Conservation (phyloP, 2,329 filamentous ascomycete species). For the Neofusicoccum cordaticola region DNA sequence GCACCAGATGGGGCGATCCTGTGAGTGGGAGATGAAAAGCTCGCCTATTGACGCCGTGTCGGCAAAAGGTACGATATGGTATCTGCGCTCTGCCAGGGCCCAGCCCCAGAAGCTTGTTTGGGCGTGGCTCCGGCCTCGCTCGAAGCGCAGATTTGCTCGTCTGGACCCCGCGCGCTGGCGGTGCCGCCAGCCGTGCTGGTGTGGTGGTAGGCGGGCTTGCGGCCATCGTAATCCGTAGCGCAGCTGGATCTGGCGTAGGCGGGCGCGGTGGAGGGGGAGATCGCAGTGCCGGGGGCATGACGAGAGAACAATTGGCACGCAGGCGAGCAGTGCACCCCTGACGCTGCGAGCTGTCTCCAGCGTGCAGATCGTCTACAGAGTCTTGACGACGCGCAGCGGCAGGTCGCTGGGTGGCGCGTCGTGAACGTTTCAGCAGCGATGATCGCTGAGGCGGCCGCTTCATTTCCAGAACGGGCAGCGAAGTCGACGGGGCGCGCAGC, state of each 20-base stretch:
- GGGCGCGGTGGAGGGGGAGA: constrained; percentile 2
- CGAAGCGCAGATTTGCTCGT: not conserved
- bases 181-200: not conserved
- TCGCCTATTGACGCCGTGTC: constrained; percentile 4
- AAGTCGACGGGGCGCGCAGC: not conserved
- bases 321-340: constrained; percentile 13
- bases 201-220: not conserved
- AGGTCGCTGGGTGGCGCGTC: constrained; percentile 1
- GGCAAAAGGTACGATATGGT: constrained; percentile 4
- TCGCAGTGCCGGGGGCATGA: not conserved
- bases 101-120: constrained; percentile 6
- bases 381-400: not conserved
- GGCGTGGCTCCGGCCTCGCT: not conserved
- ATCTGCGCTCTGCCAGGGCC: not conserved
- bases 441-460: not conserved
- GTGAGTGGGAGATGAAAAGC: constrained; percentile 9
- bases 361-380: constrained; percentile 3
- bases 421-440: not conserved
- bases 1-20: not conserved
- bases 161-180: not conserved
- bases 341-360: not conserved
- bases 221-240: not conserved
- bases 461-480: not conserved
- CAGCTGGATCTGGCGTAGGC: not conserved
- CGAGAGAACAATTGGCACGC: constrained; percentile 1